Conservation (phyloP, 805 yeast species). For the Kazachstania martiniae region DNA sequence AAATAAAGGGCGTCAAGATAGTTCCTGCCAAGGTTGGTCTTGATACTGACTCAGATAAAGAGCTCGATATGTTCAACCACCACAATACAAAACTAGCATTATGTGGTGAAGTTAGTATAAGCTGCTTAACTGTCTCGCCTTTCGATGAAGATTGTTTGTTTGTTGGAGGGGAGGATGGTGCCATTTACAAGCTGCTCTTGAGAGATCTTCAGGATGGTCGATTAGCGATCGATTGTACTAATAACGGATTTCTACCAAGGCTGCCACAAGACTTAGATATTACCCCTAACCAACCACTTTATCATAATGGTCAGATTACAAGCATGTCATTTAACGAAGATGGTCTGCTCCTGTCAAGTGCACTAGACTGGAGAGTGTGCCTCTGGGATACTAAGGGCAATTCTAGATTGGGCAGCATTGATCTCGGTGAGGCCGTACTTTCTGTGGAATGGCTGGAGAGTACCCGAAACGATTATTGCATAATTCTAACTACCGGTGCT, state of each 20-base stretch:
- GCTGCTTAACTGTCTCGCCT: conserved; percentile 6
- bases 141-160: conserved; percentile 14
- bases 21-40: neutral
- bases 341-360: conserved; percentile 13
- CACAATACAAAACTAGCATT: neutral
- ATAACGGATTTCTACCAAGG: conserved; percentile 17
- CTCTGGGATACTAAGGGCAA: conserved; percentile 17
- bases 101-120: conserved; percentile 3
- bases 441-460: conserved; percentile 10
- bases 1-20: neutral
- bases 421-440: conserved; percentile 13
- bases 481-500: no score
- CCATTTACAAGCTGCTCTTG: conserved; percentile 15
- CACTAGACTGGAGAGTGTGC: conserved; percentile 19
- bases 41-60: no score
- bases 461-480: no score
- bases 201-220: conserved; percentile 3
- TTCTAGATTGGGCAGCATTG: conserved; percentile 7
- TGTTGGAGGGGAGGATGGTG: conserved; percentile 21
- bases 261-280: neutral
- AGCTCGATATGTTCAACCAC: neutral
- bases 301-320: conserved; percentile 17
- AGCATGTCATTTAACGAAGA: conserved; percentile 7
- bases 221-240: conserved; percentile 6
- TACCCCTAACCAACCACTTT: conserved; percentile 1